Conservation (phyloP, 495 filamentous ascomycete genomes). For the Hyaloscypha hepaticicola region DNA sequence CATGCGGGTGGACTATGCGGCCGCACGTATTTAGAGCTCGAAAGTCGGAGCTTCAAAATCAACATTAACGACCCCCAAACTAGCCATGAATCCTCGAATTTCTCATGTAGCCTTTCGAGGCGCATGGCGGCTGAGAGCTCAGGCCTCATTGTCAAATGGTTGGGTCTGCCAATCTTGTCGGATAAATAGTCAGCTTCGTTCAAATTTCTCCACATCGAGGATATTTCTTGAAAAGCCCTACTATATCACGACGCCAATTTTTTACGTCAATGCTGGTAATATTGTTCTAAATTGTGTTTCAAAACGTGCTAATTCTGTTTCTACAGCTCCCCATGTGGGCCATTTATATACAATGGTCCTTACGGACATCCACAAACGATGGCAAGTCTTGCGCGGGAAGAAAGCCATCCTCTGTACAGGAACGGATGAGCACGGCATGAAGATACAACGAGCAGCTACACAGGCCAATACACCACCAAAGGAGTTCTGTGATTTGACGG, state of each 20-base stretch:
- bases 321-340: constrained; percentile 86
- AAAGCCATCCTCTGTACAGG: constrained; percentile 78
- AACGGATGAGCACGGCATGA: constrained; percentile 98
- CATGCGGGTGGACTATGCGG: background rate
- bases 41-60: background rate
- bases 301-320: background rate
- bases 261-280: constrained; percentile 95
- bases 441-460: constrained; percentile 85
- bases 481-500: constrained; percentile 58
- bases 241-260: constrained; percentile 96
- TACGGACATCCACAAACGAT: constrained; percentile 88
- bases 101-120: constrained; percentile 8
- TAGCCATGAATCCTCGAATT: constrained; percentile 16
- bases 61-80: background rate
- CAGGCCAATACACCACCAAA: constrained; percentile 53
- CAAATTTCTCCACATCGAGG: constrained; percentile 20
- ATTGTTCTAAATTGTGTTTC: background rate
- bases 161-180: constrained; percentile 30
- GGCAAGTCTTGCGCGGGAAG: constrained; percentile 74
- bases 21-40: background rate
- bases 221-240: constrained; percentile 66
- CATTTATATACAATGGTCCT: constrained; percentile 93
- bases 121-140: background rate
- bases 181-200: background rate
- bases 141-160: background rate